phyloP scores from a whole-genome alignment of 129 eudicot species.

The sunflower (Helianthus annuus) region DNA sequence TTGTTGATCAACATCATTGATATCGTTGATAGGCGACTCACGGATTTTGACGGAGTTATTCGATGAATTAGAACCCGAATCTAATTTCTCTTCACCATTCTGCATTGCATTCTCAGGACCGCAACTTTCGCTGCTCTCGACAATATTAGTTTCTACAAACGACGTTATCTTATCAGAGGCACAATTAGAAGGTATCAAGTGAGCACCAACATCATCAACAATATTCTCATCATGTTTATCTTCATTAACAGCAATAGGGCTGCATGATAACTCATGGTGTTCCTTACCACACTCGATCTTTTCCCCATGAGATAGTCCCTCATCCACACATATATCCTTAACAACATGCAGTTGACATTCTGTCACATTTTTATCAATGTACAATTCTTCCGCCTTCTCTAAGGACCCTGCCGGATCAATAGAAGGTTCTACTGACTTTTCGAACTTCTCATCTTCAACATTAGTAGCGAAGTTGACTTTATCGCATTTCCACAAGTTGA shows the following conservation, averaged over 20 bases:
- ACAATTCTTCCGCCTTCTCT: conserved; percentile 4
- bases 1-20: conserved; percentile 27
- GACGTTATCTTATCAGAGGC: conserved; percentile 20
- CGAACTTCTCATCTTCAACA: conserved; percentile 28
- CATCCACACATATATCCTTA: conserved; percentile 81
- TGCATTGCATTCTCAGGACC: conserved; percentile 23
- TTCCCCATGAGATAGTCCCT: conserved; percentile 47
- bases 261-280: conserved; percentile 26
- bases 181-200: conserved; percentile 7
- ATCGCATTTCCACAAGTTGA: conserved; percentile 11
- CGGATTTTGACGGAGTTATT: conserved; percentile 24
- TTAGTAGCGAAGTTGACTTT: background rate
- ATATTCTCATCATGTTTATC: conserved; percentile 18
- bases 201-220: conserved; percentile 29
- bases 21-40: conserved; percentile 27
- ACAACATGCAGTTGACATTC: conserved; percentile 60
- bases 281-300: conserved; percentile 35
- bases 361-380: conserved; percentile 51
- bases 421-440: conserved; percentile 30
- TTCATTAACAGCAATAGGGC: conserved; percentile 9
- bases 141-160: conserved; percentile 26
- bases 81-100: conserved; percentile 33
- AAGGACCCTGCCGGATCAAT: conserved; percentile 17
- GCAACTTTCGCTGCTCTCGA: too few species aligned
- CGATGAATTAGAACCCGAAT: conserved; percentile 10